Percentiles rank a stretch among this genome's conserved stretches.
phyloP scores from a whole-genome alignment of 23 red algal species.

The Gracilaria domingensis region DNA sequence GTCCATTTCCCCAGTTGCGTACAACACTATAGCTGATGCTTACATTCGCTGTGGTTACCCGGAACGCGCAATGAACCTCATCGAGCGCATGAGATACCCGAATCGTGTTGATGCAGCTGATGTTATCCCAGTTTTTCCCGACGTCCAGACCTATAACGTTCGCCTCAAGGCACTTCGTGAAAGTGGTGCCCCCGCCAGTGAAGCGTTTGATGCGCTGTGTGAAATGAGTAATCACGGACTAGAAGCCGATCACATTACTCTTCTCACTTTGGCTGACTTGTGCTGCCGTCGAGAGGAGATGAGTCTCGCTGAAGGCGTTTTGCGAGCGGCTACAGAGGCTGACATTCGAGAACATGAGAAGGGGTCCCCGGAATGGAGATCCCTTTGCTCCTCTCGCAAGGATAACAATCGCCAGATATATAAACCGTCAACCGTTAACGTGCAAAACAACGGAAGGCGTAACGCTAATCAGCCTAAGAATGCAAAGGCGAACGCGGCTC shows the following conservation, averaged over 20 bases:
- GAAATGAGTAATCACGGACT: slow-evolving; percentile 56
- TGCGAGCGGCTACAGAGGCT: slow-evolving; percentile 49
- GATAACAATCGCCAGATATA: neutral
- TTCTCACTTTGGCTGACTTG: slow-evolving; percentile 70
- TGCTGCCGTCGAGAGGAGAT: slow-evolving; percentile 68
- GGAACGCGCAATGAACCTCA: slow-evolving; percentile 37
- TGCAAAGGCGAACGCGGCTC: slow-evolving; percentile 60
- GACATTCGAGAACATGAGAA: slow-evolving; percentile 53
- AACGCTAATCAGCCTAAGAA: slow-evolving; percentile 64
- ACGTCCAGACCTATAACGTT: slow-evolving; percentile 72
- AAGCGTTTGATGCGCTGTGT: slow-evolving; percentile 48
- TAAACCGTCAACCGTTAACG: neutral
- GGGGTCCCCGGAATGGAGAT: slow-evolving; percentile 49
- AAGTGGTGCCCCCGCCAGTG: slow-evolving; percentile 47
- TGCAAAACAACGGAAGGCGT: slow-evolving; percentile 22
- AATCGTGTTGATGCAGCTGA: slow-evolving; percentile 26
- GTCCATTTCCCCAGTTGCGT: slow-evolving; percentile 60
- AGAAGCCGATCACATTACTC: slow-evolving; percentile 64
- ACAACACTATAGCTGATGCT: slow-evolving; percentile 75
- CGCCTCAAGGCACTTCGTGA: slow-evolving; percentile 73
- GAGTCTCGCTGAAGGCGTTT: slow-evolving; percentile 68
- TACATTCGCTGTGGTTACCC: slow-evolving; percentile 74
- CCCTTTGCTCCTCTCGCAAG: slow-evolving; percentile 37
- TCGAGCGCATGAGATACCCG: slow-evolving; percentile 58
- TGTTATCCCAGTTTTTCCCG: slow-evolving; percentile 56